Conservation (phyloP, 2,329 filamentous ascomycete species). For the Fusarium stilboides region DNA sequence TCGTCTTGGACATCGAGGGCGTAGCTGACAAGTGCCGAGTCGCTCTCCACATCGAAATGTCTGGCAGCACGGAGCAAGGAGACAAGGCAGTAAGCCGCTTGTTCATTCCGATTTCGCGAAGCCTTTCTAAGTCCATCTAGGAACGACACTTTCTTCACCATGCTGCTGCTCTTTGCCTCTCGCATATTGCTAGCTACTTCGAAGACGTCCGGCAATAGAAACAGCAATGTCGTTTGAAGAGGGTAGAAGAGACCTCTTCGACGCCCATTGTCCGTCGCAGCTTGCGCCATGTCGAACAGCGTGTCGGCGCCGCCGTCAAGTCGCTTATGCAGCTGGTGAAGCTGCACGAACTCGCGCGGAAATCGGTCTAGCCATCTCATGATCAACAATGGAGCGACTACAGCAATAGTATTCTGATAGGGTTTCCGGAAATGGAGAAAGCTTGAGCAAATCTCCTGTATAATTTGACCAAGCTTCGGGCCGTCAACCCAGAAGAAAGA, state of each 20-base stretch:
- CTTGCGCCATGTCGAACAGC: constrained; percentile 78
- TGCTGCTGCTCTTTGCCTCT: constrained; percentile 73
- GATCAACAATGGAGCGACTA: constrained; percentile 74
- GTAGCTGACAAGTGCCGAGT: constrained; percentile 76
- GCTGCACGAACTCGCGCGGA: constrained; percentile 74
- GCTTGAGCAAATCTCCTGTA: constrained; percentile 77
- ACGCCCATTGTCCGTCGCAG: constrained; percentile 70
- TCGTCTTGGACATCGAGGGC: constrained; percentile 80
- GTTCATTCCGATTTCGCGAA: constrained; percentile 75
- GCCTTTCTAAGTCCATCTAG: constrained; percentile 75
- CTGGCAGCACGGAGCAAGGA: constrained; percentile 74
- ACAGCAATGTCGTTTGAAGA: constrained; percentile 73
- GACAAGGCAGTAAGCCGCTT: constrained; percentile 77
- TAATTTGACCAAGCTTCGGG: constrained; percentile 71
- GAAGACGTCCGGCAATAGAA: constrained; percentile 78
- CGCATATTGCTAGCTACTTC: constrained; percentile 78
- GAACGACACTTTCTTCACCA: constrained; percentile 77
- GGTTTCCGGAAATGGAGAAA: constrained; percentile 76
- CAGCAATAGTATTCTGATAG: constrained; percentile 75
- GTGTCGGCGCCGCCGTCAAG: constrained; percentile 77
- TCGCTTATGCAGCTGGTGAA: constrained; percentile 73
- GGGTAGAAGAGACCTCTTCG: constrained; percentile 72
- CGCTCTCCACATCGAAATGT: constrained; percentile 74
- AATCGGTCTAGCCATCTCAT: constrained; percentile 76
- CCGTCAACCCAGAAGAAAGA: constrained; percentile 76